Conservation (phyloP, 2,329 filamentous ascomycete genomes). For the Aspergillus japonicus region DNA sequence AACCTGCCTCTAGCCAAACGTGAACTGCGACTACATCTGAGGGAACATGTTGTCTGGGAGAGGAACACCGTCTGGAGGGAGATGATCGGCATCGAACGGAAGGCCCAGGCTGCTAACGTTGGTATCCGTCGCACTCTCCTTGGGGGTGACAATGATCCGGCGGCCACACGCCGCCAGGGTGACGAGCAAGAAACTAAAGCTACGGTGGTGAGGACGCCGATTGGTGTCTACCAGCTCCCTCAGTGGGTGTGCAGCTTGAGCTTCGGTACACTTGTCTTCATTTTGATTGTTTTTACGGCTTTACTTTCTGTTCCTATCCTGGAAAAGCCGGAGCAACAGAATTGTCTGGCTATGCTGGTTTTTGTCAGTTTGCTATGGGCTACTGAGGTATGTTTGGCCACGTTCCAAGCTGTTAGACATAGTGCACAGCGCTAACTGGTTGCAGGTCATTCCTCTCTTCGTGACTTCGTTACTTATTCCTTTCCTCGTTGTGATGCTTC, state of each 20-base stretch:
- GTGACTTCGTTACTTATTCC: conserved; percentile 93
- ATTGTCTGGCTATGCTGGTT: conserved; percentile 88
- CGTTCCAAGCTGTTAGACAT: background rate
- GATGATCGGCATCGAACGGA: conserved; percentile 95
- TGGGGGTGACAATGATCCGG: conserved; percentile 67
- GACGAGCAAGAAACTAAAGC: conserved; percentile 68
- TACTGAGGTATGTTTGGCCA: conserved; percentile 68
- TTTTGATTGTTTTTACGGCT: conserved; percentile 70
- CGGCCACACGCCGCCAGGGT: conserved; percentile 73
- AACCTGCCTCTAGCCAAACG: conserved; percentile 74
- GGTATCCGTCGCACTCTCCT: conserved; percentile 76
- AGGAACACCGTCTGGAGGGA: conserved; percentile 98
- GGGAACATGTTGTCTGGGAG: conserved; percentile 98
- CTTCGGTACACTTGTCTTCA: conserved; percentile 71
- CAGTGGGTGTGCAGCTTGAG: conserved; percentile 80
- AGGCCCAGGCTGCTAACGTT: conserved; percentile 89
- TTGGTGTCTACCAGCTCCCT: conserved; percentile 74
- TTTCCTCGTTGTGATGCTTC: conserved; percentile 83
- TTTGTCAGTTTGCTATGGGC: conserved; percentile 96
- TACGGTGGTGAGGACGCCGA: conserved; percentile 73
- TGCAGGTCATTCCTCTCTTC: conserved; percentile 86
- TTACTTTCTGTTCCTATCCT: conserved; percentile 78
- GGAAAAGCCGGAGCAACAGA: conserved; percentile 85
- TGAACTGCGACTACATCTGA: conserved; percentile 83
- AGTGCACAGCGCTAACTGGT: conserved; percentile 7